Base-by-base conservation (phyloP, 345 rosid species). In the Ceriops zippeliana region DNA sequence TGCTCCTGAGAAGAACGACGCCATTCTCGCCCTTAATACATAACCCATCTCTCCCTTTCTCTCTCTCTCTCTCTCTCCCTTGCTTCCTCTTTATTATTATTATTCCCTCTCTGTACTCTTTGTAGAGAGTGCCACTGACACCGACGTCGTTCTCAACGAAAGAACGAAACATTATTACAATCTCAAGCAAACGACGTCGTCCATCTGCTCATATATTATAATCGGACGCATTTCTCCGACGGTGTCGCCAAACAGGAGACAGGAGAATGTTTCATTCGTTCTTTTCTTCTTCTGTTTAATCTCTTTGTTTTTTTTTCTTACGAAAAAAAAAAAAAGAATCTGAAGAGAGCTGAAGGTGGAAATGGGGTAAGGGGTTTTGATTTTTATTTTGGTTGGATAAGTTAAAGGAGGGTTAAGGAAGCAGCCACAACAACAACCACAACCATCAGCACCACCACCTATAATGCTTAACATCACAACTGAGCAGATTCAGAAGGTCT, bases 1-100 rank as follows among this genome's bases (percentile, higher is more conserved):
- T 0, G 93, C 92, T 63, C 97, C 98, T 19, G 97, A 85, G 71
- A 92, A 92, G 82, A 95, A 95, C 11, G 99, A 90, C 37, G 96
- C 97, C 75, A 92, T 79, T 80, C 99, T 87, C 73, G 92, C 98
- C 75, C 97, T 84, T 74, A 90, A 63, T 24, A 90, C 92, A 82
- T 85, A 90, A 35, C 99, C 96, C 98, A 88, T 90, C 76, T 79
- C 75, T 82, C 52, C 66, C 73, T 24, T 1, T 24, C 26, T 24
- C 1, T 35, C 38, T 68, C 35, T 64, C 11, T 38, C 63, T n/a
- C 27, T 9, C 30, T 27, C 54, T 19, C 0, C 1, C 19, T 26
- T n/a, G 34, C 34, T 31, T 31, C 34, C 34, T n/a, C 56, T 71
- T 13, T 42, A 11, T 13, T 13, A 13, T 42, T 13, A 11, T 11